Evolutionary conservation across 2,329 filamentous ascomycete species (phyloP), one percentile per base, ranked within the genome.

Genomic region (Exutisphaerella laricina): DNA sequence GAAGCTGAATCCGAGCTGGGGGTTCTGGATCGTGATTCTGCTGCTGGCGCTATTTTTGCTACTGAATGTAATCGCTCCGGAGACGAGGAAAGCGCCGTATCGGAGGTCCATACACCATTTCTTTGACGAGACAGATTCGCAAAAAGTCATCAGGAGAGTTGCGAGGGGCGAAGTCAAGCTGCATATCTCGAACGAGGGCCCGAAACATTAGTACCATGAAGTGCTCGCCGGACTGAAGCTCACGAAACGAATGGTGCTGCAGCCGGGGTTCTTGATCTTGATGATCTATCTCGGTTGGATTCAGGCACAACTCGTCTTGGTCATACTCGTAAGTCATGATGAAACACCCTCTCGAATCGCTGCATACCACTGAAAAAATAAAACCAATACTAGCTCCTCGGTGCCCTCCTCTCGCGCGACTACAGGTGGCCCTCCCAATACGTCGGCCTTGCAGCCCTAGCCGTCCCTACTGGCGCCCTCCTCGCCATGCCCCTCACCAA

Each of bases 201-300:
- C 85, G 0, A 79, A 70, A 54, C 87, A 83, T 77, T 88, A 83
- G 84, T 82, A 79, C 35, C 77, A 89, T 61, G 85, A 89, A 60
- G 74, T 87, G 16, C 79, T 79, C 62, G 84, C 85, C 32, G 85
- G 84, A 7, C 57, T 85, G 14, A 68, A 78, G 13, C 70, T 90
- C 32, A 80, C 76, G 35, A 61, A 76, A 14, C 78, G 81, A 56
- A 88, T 89, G 84, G 68, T 87, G 38, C 75, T 74, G 26, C 85
- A 89, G 58, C 77, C 82, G 3, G 85, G 85, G 0, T 89, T 88
- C 59, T 64, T 79, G n/a, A 65, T 87, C 21, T 70, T 89, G 57
- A 75, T 82, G 1, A 47, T 85, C n/a, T 89, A 89, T 61, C 70
- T 81, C 10, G 81, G 76, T 5, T 89, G 85, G 85, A 84, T 88